Percentiles rank a stretch among this genome's conserved stretches.
Conservation (phyloP, 2,329 filamentous ascomycete genomes). For the Zasmidium citrigriseum region DNA sequence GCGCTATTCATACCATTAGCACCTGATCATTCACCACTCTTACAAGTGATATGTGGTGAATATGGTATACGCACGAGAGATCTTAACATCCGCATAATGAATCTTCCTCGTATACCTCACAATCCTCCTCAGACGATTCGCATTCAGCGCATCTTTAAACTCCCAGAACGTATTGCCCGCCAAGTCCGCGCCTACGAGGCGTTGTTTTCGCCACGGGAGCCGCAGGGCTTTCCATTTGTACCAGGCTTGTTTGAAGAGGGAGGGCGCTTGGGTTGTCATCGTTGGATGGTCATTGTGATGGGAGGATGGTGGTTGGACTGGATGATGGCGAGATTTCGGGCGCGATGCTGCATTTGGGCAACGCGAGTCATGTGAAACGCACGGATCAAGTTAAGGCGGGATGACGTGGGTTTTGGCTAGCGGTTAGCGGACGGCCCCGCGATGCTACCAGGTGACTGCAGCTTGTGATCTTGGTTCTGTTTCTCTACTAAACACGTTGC, state of each 20-base stretch:
- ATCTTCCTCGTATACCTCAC: slow-evolving; percentile 54
- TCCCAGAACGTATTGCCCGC: slow-evolving; percentile 68
- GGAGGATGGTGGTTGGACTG: neutral
- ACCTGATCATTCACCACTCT: neutral
- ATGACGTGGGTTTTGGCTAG: neutral
- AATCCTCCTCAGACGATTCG: slow-evolving; percentile 58
- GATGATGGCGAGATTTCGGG: neutral
- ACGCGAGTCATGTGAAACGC: neutral
- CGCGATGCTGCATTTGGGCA: neutral
- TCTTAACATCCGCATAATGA: slow-evolving; percentile 61
- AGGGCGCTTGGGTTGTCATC: slow-evolving; percentile 33
- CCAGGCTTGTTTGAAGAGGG: slow-evolving; percentile 51
- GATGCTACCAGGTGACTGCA: neutral
- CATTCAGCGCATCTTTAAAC: slow-evolving; percentile 60
- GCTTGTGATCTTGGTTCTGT: neutral
- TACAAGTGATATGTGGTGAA: neutral
- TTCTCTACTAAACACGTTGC: neutral
- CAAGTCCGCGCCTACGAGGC: slow-evolving; percentile 62
- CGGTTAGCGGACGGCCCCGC: neutral
- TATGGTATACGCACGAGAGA: slow-evolving; percentile 50
- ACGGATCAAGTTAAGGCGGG: too few species aligned
- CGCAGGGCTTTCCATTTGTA: slow-evolving; percentile 63
- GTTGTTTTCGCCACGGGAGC: slow-evolving; percentile 63
- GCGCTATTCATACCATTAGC: slow-evolving; percentile 43
- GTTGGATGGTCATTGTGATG: neutral